Base-by-base conservation (phyloP, 306 rosid genomes). In the barrel medic (Medicago truncatula) region DNA sequence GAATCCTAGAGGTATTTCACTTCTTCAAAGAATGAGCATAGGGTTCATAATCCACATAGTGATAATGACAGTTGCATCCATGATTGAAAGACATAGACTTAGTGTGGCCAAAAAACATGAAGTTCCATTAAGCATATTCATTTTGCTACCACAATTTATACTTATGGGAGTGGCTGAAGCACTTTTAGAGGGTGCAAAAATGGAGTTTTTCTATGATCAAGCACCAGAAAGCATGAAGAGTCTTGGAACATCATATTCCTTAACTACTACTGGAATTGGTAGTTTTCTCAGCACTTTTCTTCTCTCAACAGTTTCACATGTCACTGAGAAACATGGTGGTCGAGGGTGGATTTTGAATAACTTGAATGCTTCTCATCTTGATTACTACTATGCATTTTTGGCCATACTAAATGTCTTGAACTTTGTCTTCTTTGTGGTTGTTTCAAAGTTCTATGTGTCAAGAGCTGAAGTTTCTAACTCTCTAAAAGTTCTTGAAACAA, bases 171-270 rank as follows among this genome's bases (percentile, higher is more conserved):
- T 79, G 0, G 89, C 93, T 6, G 92, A 88, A 34, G 85, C 88
- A 9, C 86, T 90, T 43, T 77, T 82, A 12, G 97, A 88, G 52
- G 85, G 82, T 1, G 89, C 96, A 0, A 88, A 88, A 77, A 41
- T 92, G 0, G 97, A 92, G 78, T 84, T 90, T 31, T 92, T 92
- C 83, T 92, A 88, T 40, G 93, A 87, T 62, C 97, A 92, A 49
- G 93, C 97, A 2, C 97, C 97, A 1, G 84, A 86, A 59, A 76
- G 85, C 79, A 92, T 88, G 97, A 90, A 90, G 79, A 92, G 97
- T 61, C 80, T 92, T 54, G 93, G 96, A 3, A 84, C 93, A 54
- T 87, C 93, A 0, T 92, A 81, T 67, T 92, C 85, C 77, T 81
- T 86, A 12, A 88, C 87, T 46, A 82, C 88, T 56, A 13, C 83